Base-by-base conservation (phyloP, 2,329 filamentous ascomycete species). In the Aspergillus melleus region DNA sequence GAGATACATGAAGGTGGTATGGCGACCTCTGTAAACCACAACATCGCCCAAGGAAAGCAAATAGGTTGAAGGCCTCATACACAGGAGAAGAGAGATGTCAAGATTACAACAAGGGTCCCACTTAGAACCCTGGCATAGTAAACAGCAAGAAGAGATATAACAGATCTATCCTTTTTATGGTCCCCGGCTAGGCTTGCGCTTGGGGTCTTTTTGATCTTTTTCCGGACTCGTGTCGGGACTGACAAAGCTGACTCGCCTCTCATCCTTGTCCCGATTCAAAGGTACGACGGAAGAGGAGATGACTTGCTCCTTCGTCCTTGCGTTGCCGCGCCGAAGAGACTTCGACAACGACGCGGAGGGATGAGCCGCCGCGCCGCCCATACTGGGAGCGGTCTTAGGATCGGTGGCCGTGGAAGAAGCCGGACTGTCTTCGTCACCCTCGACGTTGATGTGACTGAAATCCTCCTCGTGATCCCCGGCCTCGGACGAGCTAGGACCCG, bases 381-480 rank as follows among this genome's bases (percentile, higher is more conserved):
- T 64, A 2, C 68, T 70, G 10, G 73, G 73, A 39, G 70, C 72
- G 8, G 68, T 67, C 63, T 75, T 78, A 39, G 68, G 66, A 55
- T 73, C 76, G 6, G 69, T 68, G 12, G 71, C 51, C 10, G 71
- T 62, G 20, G 74, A 69, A 51, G 77, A 72, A 19, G 74, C 66
- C 49, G 72, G 68, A 30, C 74, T 72, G 16, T 77, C 76, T 54
- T 80, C 79, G 52, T 79, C 77, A 53, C 79, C 78, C 60, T 77
- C 76, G 8, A 82, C 76, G 55, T 81, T 74, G 52, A 82, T 76
- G 57, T 79, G 75, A 36, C 77, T 70, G 52, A 78, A 76, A 20
- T 78, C 72, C 19, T 77, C 72, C 24, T 85, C 85, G n/a, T 85
- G 80, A 26, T 87, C 87, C 42, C 84, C 77, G 16, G 75, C 75